Conservation (phyloP, 148 eudicot genomes). For the Dysphania ambrosioides region DNA sequence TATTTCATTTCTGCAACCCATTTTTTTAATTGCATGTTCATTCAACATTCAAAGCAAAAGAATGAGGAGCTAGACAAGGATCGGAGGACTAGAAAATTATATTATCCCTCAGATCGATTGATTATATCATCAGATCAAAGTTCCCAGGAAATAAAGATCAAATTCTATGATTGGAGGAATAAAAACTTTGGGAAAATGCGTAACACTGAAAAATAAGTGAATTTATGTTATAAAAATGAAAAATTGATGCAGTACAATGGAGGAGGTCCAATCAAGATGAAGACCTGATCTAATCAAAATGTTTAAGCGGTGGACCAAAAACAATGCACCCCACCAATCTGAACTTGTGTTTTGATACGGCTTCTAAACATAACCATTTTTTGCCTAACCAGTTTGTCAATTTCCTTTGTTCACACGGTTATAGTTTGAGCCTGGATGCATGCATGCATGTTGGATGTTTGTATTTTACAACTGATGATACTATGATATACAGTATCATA, state of each 20-base stretch:
- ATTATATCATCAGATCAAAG: neutral
- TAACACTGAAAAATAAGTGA: too few species aligned
- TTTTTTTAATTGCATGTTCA: neutral
- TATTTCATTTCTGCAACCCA: neutral
- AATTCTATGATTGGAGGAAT: conserved; percentile 23
- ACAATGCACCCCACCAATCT: conserved; percentile 28
- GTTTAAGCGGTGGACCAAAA: conserved; percentile 31
- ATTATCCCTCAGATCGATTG: neutral
- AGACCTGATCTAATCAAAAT: conserved; percentile 1
- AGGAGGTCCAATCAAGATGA: conserved; percentile 28
- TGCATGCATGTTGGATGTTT: too few species aligned
- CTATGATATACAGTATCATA: too few species aligned
- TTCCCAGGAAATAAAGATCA: conserved; percentile 5
- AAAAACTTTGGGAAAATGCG: conserved; percentile 23
- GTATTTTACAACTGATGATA: too few species aligned
- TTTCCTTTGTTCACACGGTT: too few species aligned
- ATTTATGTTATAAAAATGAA: neutral
- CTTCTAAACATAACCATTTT: conserved; percentile 9
- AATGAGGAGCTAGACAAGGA: conserved; percentile 15
- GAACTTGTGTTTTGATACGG: conserved; percentile 11
- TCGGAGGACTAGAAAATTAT: conserved; percentile 11
- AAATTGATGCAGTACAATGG: conserved; percentile 21
- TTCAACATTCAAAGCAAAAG: neutral
- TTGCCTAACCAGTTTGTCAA: too few species aligned
- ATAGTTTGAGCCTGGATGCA: too few species aligned